These are phyloP conservation scores for Fusarium nelsonii DNA, from an alignment of 2,329 filamentous ascomycete species.

Conservation along the genomic window DNA sequence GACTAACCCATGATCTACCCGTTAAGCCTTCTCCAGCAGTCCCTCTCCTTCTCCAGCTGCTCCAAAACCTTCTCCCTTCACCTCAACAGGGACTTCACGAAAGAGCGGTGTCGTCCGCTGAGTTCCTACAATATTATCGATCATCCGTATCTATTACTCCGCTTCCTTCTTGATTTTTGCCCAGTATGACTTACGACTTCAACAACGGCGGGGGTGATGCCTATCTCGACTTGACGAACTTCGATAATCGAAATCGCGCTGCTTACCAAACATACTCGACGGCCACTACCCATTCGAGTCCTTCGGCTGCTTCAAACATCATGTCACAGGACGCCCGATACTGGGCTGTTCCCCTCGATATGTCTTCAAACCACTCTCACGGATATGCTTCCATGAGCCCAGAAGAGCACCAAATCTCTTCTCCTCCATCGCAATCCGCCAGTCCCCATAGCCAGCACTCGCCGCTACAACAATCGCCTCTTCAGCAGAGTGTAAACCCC, in stretches of 20 bases:
- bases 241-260: constrained; percentile 69
- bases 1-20: constrained; percentile 45
- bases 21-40: constrained; percentile 47
- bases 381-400: constrained; percentile 64
- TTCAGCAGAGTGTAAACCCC: constrained; percentile 63
- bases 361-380: constrained; percentile 59
- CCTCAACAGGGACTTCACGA: constrained; percentile 52
- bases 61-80: constrained; percentile 50
- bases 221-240: constrained; percentile 69
- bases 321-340: constrained; percentile 54
- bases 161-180: constrained; percentile 52
- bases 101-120: constrained; percentile 61
- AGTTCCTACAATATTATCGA: constrained; percentile 54
- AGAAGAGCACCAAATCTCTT: constrained; percentile 60
- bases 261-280: constrained; percentile 52
- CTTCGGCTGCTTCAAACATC: constrained; percentile 51
- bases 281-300: constrained; percentile 51
- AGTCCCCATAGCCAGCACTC: constrained; percentile 66
- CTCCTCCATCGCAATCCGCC: constrained; percentile 63
- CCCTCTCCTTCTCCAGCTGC: constrained; percentile 45
- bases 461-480: constrained; percentile 66
- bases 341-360: constrained; percentile 67
- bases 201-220: constrained; percentile 68
- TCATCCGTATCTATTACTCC: constrained; percentile 47
- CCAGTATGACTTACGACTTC: constrained; percentile 70